Evolutionary conservation across 2,329 filamentous ascomycete genomes (phyloP).

Genomic region (Cytospora chrysosperma): DNA sequence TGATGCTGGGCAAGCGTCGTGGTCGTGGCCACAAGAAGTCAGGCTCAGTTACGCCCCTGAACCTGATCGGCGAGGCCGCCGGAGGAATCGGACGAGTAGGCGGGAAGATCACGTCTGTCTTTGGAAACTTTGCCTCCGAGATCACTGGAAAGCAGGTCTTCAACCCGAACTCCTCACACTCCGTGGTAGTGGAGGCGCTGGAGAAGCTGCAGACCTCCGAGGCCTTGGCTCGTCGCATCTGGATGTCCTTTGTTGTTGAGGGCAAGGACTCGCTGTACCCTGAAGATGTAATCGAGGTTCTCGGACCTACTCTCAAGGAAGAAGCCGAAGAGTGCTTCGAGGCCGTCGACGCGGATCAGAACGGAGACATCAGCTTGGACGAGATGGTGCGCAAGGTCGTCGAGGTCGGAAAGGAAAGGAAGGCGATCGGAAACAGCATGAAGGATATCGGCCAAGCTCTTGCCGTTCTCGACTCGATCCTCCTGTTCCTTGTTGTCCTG

Average conservation of each 20-base stretch:
- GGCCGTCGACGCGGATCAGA: constrained; percentile 79
- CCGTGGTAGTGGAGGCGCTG: constrained; percentile 82
- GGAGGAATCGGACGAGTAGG: constrained; percentile 76
- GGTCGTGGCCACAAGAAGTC: constrained; percentile 40
- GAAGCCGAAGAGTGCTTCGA: constrained; percentile 86
- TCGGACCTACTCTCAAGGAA: constrained; percentile 68
- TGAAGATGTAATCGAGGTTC: constrained; percentile 85
- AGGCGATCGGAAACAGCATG: constrained; percentile 89
- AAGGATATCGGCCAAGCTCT: constrained; percentile 96
- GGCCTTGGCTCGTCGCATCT: constrained; percentile 89
- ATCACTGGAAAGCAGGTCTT: constrained; percentile 96
- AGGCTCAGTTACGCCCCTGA: constrained; percentile 74
- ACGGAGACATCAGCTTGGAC: constrained; percentile 91
- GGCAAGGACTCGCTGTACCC: constrained; percentile 74
- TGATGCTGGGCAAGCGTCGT: constrained; percentile 53
- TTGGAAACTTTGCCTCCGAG: constrained; percentile 90
- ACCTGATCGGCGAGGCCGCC: constrained; percentile 62
- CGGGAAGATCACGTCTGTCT: constrained; percentile 89
- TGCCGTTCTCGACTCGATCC: constrained; percentile 81
- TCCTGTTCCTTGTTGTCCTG: constrained; percentile 77
- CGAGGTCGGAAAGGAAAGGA: constrained; percentile 81
- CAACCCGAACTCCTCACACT: constrained; percentile 87
- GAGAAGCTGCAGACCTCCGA: constrained; percentile 83
- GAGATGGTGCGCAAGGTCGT: constrained; percentile 90
- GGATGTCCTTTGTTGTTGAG: constrained; percentile 97